Conservation (phyloP, 73 alveolate species). For the Diophrys appendiculata region DNA sequence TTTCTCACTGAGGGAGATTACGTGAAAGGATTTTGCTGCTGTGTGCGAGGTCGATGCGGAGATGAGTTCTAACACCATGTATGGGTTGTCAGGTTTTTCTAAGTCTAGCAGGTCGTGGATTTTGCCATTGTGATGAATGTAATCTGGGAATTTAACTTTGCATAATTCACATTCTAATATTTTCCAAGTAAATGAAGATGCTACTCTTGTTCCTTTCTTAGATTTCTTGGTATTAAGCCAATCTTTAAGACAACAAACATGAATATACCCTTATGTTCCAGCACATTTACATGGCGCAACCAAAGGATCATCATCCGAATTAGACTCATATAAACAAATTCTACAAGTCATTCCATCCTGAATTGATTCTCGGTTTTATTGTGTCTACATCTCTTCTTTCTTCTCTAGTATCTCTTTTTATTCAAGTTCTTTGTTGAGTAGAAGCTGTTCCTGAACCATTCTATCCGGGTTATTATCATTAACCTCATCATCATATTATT, state of each 20-base stretch:
- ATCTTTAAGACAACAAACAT: slow-evolving; percentile 48
- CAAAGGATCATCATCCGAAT: slow-evolving; percentile 43
- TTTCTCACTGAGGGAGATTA: slow-evolving; percentile 56
- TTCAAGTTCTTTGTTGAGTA: too few relatives aligned
- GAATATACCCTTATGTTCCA: slow-evolving; percentile 58
- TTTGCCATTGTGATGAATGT: slow-evolving; percentile 13
- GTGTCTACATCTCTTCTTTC: too few relatives aligned
- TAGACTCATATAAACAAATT: slow-evolving; percentile 39
- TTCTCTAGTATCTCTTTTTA: too few relatives aligned
- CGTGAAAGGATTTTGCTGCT: slow-evolving; percentile 64
- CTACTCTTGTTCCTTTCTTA: slow-evolving; percentile 22
- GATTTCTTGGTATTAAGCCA: slow-evolving; percentile 55
- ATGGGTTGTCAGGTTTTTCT: not conserved
- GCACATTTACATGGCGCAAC: slow-evolving; percentile 59
- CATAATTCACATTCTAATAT: slow-evolving; percentile 82
- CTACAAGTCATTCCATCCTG: slow-evolving; percentile 29
- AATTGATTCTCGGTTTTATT: too few relatives aligned
- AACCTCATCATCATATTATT: too few relatives aligned
- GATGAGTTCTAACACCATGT: not conserved
- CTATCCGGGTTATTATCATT: too few relatives aligned
- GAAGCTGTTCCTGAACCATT: too few relatives aligned
- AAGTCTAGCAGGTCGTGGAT: not conserved
- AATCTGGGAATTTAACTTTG: slow-evolving; percentile 74
- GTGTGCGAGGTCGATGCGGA: slow-evolving; percentile 61
- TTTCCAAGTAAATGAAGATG: slow-evolving; percentile 49